A percentile compares a stretch with the other conserved stretches of the same genome.
Conservation (phyloP, 1,284 basidiomycete genomes). For the Blastosporella zonata region DNA sequence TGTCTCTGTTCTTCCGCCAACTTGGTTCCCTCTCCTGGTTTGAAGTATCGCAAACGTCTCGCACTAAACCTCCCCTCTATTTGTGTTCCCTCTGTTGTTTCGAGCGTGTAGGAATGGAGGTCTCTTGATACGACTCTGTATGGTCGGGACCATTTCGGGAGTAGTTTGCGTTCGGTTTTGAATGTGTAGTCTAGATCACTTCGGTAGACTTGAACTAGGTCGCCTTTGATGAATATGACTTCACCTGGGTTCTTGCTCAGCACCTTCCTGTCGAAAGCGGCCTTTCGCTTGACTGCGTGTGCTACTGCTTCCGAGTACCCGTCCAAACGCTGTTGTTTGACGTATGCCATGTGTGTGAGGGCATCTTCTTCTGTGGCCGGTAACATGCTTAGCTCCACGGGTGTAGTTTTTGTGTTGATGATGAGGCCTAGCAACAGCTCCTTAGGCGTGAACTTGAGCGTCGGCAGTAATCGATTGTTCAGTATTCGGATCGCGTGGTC, state of each 20-base stretch:
- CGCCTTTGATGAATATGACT: conserved; percentile 24
- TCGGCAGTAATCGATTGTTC: background rate
- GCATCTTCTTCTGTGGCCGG: conserved; percentile 8
- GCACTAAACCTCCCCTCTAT: background rate
- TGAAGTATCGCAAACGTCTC: background rate
- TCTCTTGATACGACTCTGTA: conserved; percentile 12
- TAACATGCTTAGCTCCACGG: background rate
- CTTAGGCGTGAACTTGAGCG: conserved; percentile 21
- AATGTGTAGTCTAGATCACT: conserved; percentile 29
- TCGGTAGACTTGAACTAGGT: conserved; percentile 31
- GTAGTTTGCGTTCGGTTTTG: conserved; percentile 24
- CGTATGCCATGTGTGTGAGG: conserved; percentile 21
- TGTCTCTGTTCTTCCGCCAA: background rate
- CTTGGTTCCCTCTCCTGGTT: background rate
- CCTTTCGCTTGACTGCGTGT: conserved; percentile 23
- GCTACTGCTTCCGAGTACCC: conserved; percentile 15
- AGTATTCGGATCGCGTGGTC: conserved; percentile 17
- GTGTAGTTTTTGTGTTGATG: conserved; percentile 24
- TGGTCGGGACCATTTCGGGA: conserved; percentile 25
- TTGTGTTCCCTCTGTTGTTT: conserved; percentile 14
- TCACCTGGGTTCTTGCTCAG: conserved; percentile 13
- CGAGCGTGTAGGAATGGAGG: conserved; percentile 21
- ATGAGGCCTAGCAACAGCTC: conserved; percentile 27
- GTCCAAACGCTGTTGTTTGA: conserved; percentile 23
- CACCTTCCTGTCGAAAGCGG: conserved; percentile 25